Conservation (phyloP, 192 early-diverging fungal genomes). For the Entophlyctis helioformis region DNA sequence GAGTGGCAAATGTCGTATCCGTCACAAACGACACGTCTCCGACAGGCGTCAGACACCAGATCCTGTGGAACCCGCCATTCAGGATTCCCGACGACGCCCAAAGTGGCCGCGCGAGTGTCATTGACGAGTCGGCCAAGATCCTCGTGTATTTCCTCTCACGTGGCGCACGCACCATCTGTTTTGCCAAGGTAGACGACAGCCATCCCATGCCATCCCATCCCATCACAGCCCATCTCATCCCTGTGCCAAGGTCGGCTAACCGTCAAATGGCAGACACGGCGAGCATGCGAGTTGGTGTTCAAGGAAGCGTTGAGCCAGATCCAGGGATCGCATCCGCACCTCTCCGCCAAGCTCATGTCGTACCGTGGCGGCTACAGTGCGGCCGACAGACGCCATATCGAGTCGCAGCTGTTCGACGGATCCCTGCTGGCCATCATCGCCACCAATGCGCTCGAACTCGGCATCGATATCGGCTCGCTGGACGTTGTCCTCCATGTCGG, state of each 20-base stretch:
- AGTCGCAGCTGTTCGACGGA: slow-evolving; percentile 53
- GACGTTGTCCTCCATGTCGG: slow-evolving; percentile 69
- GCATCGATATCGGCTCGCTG: slow-evolving; percentile 62
- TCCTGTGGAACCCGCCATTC: slow-evolving; percentile 28
- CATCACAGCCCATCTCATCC: neutral
- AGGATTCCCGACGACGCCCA: slow-evolving; percentile 3
- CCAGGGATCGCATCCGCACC: slow-evolving; percentile 4
- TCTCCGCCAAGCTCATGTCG: slow-evolving; percentile 30
- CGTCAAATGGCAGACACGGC: slow-evolving; percentile 37
- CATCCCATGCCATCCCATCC: neutral
- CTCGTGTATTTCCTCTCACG: slow-evolving; percentile 1
- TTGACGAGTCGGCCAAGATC: slow-evolving; percentile 11
- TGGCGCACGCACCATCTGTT: slow-evolving; percentile 17
- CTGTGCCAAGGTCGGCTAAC: neutral
- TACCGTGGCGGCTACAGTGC: slow-evolving; percentile 72
- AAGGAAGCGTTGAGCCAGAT: slow-evolving; percentile 18
- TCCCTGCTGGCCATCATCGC: slow-evolving; percentile 50
- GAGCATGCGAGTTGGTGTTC: slow-evolving; percentile 33
- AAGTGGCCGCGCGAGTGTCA: slow-evolving; percentile 7
- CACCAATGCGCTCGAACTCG: slow-evolving; percentile 74
- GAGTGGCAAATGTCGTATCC: slow-evolving; percentile 6
- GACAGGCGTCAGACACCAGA: slow-evolving; percentile 20
- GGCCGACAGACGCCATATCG: slow-evolving; percentile 56
- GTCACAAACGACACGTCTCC: slow-evolving; percentile 20
- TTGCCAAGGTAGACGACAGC: slow-evolving; percentile 14